Percentiles rank a stretch among this genome's conserved stretches.
Conservation (phyloP, 1,139 yeast species). For the Zygosaccharomyces sapae region DNA sequence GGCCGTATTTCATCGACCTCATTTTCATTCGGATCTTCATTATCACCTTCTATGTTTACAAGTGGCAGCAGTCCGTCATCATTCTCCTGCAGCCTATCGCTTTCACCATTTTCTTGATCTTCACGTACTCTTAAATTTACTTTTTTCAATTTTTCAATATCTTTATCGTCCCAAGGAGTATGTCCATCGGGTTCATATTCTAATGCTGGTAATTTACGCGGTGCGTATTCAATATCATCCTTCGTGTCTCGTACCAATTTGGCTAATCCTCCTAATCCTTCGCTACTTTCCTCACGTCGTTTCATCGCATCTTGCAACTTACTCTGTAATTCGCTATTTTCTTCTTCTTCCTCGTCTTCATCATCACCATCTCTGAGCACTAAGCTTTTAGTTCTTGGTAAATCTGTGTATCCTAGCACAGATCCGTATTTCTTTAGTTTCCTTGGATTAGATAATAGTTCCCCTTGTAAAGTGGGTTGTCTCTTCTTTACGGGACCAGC, state of each 20-base stretch:
- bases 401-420: slow-evolving; percentile 28
- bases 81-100: not conserved
- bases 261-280: slow-evolving; percentile 20
- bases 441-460: slow-evolving; percentile 20
- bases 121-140: slow-evolving; percentile 14
- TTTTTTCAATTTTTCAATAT: slow-evolving; percentile 26
- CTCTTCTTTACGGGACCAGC: slow-evolving; percentile 10
- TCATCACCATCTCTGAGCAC: slow-evolving; percentile 32
- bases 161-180: slow-evolving; percentile 21
- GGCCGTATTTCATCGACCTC: not conserved
- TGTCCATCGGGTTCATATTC: slow-evolving; percentile 32
- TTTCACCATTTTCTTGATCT: slow-evolving; percentile 6
- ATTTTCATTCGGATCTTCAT: not conserved
- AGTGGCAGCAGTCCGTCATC: slow-evolving; percentile 10
- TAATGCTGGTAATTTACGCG: slow-evolving; percentile 21
- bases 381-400: slow-evolving; percentile 29
- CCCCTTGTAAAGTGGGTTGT: slow-evolving; percentile 12
- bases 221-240: slow-evolving; percentile 27
- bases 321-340: slow-evolving; percentile 18
- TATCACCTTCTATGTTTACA: not conserved
- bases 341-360: slow-evolving; percentile 23
- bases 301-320: slow-evolving; percentile 19
- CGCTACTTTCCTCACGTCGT: slow-evolving; percentile 13
- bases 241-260: slow-evolving; percentile 15
- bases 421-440: slow-evolving; percentile 37